Conservation (phyloP, 805 yeast genomes). For the Scheffersomyces amazonensis region DNA sequence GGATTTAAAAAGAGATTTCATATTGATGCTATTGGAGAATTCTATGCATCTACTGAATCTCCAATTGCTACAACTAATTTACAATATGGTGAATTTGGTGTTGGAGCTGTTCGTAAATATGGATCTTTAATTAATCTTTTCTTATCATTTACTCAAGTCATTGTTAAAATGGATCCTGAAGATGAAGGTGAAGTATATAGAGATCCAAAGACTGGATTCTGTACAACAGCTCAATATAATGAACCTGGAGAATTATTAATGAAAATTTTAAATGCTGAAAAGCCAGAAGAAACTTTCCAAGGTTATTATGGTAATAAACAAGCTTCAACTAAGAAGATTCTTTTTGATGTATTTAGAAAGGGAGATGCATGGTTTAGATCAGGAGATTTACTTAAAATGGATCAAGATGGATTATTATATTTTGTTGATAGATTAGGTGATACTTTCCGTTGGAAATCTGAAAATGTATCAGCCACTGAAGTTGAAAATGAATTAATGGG, state of each 20-base stretch:
- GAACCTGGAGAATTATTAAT: conserved; percentile 89
- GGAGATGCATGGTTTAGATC: conserved; percentile 93
- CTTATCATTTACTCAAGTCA: conserved; percentile 50
- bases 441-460: conserved; percentile 95
- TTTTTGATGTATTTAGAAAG: conserved; percentile 67
- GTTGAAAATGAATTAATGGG: conserved; percentile 75
- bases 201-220: conserved; percentile 60
- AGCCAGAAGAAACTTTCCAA: conserved; percentile 76
- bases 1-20: conserved; percentile 75
- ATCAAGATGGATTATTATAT: conserved; percentile 65
- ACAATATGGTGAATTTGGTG: conserved; percentile 75
- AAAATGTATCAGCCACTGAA: conserved; percentile 90
- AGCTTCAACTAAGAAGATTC: conserved; percentile 76
- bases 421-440: conserved; percentile 94
- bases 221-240: conserved; percentile 49
- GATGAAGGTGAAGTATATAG: conserved; percentile 72
- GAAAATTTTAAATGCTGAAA: conserved; percentile 61
- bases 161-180: conserved; percentile 76
- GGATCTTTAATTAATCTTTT: conserved; percentile 57
- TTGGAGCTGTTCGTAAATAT: conserved; percentile 85
- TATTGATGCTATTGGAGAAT: conserved; percentile 78
- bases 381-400: conserved; percentile 77
- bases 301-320: conserved; percentile 81
- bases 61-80: conserved; percentile 83
- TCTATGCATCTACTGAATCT: conserved; percentile 90